These are phyloP conservation scores for Candida nanaspora DNA, from an alignment of 805 yeast species.

Conservation along the genomic window DNA sequence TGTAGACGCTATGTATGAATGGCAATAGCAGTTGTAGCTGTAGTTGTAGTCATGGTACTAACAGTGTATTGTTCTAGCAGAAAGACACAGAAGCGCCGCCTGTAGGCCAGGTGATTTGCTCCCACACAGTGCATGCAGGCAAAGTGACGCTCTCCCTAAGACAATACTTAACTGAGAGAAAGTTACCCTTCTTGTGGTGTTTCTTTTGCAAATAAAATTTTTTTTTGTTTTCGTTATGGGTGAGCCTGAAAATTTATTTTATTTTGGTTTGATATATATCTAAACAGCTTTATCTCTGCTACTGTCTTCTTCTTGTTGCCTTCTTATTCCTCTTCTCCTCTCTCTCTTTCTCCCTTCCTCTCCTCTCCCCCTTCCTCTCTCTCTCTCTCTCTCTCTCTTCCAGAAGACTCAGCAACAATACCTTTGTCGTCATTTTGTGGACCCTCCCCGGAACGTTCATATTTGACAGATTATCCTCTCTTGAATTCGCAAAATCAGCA, in stretches of 20 bases:
- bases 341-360: constrained; percentile 8
- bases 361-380: constrained; percentile 20
- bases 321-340: constrained; percentile 10
- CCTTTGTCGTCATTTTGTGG: constrained; percentile 1
- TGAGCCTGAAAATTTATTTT: not conserved
- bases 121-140: too few species aligned
- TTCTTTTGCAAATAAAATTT: too few species aligned
- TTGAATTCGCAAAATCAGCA: not conserved
- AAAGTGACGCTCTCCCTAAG: too few species aligned
- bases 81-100: too few species aligned
- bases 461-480: not conserved
- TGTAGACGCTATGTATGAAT: too few species aligned
- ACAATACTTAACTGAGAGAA: too few species aligned
- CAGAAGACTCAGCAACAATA: constrained; percentile 24
- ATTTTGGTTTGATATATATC: not conserved
- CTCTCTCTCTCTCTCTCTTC: constrained; percentile 33
- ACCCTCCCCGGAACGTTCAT: not conserved
- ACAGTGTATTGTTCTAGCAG: too few species aligned
- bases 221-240: too few species aligned
- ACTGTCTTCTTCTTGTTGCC: constrained; percentile 4
- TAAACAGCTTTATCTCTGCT: constrained; percentile 3
- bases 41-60: too few species aligned
- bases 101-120: too few species aligned
- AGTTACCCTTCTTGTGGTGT: too few species aligned
- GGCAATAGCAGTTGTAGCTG: too few species aligned